phyloP scores from a whole-genome alignment of 257 asterid genomes.

The Craterostigma plantagineum region DNA sequence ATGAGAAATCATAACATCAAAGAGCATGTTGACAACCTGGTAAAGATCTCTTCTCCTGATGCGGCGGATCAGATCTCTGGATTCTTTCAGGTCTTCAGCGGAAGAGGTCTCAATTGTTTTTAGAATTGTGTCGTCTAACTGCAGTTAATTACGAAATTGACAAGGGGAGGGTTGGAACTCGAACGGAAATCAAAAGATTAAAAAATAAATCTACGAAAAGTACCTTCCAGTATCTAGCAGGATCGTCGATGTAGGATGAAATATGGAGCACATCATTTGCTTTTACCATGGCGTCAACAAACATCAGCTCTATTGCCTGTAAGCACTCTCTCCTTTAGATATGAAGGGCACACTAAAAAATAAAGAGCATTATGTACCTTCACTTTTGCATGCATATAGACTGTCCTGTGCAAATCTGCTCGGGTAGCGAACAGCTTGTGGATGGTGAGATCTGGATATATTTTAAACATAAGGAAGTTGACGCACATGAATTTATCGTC shows the following conservation, averaged over 20 bases:
- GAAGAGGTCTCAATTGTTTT: constrained; percentile 65
- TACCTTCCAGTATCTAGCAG: constrained; percentile 80
- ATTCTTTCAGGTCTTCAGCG: constrained; percentile 50
- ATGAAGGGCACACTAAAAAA: constrained; percentile 4
- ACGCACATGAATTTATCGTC: constrained; percentile 1
- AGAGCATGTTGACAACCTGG: constrained; percentile 26
- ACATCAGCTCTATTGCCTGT: constrained; percentile 81
- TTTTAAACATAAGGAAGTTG: constrained; percentile 8
- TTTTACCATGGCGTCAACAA: constrained; percentile 62
- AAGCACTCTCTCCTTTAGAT: constrained; percentile 6
- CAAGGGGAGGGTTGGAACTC: too few relatives aligned
- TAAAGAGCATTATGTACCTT: constrained; percentile 38
- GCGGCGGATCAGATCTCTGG: constrained; percentile 65
- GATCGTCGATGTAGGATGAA: constrained; percentile 53
- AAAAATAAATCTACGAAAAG: constrained; percentile 8
- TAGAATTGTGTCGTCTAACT: constrained; percentile 79
- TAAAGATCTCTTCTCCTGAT: constrained; percentile 68
- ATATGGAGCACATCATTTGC: constrained; percentile 53
- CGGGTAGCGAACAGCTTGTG: constrained; percentile 81
- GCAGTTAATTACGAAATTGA: constrained; percentile 11
- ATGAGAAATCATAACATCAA: background rate
- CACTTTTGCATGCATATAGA: constrained; percentile 68
- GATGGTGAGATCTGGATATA: constrained; percentile 63
- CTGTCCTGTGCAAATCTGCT: constrained; percentile 77
- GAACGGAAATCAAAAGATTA: background rate